Evolutionary conservation across 495 filamentous ascomycete species (phyloP).

Genomic region (Podospora bellae-mahoneyi): DNA sequence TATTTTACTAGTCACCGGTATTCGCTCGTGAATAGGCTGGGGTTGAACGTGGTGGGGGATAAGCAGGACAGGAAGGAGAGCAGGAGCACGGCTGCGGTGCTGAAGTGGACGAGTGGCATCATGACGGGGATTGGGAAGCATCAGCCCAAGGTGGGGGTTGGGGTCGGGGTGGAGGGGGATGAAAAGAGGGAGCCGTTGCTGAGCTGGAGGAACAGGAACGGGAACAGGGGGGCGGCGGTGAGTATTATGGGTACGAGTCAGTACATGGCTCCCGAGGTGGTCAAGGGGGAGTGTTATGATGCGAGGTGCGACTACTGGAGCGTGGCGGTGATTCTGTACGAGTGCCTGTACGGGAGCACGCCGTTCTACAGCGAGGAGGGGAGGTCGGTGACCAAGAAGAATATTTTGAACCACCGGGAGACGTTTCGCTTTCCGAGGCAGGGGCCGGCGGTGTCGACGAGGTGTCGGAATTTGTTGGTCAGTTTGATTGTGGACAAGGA

Average conservation of each 20-base stretch:
- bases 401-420: constrained; percentile 59
- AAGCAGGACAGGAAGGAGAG: constrained; percentile 62
- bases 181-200: constrained; percentile 55
- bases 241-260: constrained; percentile 95
- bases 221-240: constrained; percentile 68
- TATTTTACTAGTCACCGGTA: constrained; percentile 83
- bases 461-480: constrained; percentile 70
- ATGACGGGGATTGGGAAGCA: constrained; percentile 50
- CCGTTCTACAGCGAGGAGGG: constrained; percentile 80
- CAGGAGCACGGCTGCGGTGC: constrained; percentile 43
- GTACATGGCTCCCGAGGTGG: constrained; percentile 95
- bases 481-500: constrained; percentile 75
- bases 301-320: constrained; percentile 97
- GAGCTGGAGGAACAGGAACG: constrained; percentile 72
- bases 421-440: constrained; percentile 58
- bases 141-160: constrained; percentile 22
- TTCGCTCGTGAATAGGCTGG: constrained; percentile 68
- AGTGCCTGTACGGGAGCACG: constrained; percentile 89
- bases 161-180: too few relatives aligned
- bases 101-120: constrained; percentile 47
- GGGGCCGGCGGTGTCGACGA: constrained; percentile 54
- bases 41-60: constrained; percentile 73
- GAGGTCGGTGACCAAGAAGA: constrained; percentile 70
- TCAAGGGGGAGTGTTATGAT: constrained; percentile 79
- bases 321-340: constrained; percentile 85